These are phyloP conservation scores for Eucalyptus cloeziana DNA, from an alignment of 345 rosid genomes.

Conservation along the genomic window DNA sequence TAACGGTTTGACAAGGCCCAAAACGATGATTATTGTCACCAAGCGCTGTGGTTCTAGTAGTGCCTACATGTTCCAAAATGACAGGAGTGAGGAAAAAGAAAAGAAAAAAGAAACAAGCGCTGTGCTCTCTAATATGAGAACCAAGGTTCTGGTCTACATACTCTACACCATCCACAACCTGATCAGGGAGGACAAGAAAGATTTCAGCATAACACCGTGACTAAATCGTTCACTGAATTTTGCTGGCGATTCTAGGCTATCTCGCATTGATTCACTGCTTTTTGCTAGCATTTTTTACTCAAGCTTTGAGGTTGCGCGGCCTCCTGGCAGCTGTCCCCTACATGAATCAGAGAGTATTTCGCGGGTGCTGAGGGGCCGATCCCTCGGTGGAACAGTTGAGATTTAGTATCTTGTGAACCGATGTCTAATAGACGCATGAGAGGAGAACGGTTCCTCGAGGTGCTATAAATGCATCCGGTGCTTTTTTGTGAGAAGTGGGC, in stretches of 20 bases:
- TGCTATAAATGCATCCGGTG: neutral
- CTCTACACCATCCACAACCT: neutral
- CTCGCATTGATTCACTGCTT: neutral
- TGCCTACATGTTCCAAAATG: neutral
- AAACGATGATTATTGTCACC: neutral
- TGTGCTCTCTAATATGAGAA: neutral
- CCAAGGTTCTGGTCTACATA: neutral
- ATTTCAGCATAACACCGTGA: neutral
- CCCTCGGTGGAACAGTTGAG: neutral
- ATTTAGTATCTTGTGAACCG: neutral
- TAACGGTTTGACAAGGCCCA: neutral
- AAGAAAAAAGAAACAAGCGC: neutral
- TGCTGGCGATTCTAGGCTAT: neutral
- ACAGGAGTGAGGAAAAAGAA: fast-evolving
- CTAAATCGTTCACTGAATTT: neutral
- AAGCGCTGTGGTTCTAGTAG: neutral
- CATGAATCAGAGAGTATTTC: neutral
- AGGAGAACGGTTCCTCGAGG: neutral
- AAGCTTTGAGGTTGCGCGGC: neutral
- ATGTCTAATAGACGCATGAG: neutral
- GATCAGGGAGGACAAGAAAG: neutral
- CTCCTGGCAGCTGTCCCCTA: neutral
- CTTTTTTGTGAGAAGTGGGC: neutral
- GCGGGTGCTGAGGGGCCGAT: neutral
- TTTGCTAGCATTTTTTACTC: neutral